Evolutionary conservation across 2,329 filamentous ascomycete species (phyloP).

Genomic region (Stachybotrys chlorohalonatus): DNA sequence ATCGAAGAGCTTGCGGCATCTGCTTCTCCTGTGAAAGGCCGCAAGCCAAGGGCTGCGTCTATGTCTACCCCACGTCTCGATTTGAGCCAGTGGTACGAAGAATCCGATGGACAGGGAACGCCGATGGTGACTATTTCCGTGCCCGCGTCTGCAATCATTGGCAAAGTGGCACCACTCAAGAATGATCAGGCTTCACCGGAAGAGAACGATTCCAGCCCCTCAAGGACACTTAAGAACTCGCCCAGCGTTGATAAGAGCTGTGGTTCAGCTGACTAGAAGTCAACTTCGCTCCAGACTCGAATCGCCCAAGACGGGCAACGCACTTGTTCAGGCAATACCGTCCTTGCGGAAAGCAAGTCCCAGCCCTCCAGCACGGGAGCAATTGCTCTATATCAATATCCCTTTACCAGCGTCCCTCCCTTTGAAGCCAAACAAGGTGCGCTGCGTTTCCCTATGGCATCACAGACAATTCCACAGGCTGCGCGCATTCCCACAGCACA

Average conservation of each 20-base stretch:
- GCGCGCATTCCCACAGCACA: not conserved
- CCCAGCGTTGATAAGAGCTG: not conserved
- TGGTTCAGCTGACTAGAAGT: not conserved
- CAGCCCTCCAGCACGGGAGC: not conserved
- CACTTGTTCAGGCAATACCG: not conserved
- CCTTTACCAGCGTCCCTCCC: not conserved
- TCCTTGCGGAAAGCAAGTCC: not conserved
- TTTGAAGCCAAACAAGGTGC: not conserved
- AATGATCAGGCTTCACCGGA: not conserved
- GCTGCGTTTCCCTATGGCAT: not conserved
- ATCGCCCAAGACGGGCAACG: not conserved
- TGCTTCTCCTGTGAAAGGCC: not conserved
- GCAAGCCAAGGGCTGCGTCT: not conserved
- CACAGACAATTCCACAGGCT: not conserved
- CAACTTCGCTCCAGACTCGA: not conserved
- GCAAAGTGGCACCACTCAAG: not conserved
- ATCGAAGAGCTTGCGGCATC: not conserved
- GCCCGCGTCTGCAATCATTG: not conserved
- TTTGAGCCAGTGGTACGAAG: not conserved
- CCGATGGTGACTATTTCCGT: not conserved
- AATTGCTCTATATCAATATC: not conserved
- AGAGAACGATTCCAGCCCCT: not conserved
- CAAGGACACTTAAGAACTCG: not conserved
- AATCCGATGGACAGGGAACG: not conserved
- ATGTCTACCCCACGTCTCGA: not conserved